Conservation (phyloP, 1,284 basidiomycete genomes). For the Ganoderma lingzhi region DNA sequence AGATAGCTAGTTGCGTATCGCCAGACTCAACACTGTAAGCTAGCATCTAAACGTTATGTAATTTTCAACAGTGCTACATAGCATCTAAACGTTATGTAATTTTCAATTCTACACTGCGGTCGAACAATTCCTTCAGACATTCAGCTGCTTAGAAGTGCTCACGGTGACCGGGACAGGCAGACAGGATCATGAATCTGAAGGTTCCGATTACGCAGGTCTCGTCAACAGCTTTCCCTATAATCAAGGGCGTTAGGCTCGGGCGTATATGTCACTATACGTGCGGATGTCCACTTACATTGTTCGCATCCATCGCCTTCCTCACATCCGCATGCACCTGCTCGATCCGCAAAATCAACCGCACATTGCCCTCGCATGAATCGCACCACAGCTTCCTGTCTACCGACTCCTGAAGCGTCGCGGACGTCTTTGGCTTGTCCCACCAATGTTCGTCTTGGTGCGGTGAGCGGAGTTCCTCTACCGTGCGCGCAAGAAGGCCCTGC, state of each 20-base stretch:
- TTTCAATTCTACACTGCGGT: background rate
- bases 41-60: too few species aligned
- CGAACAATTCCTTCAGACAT: background rate
- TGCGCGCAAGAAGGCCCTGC: constrained; percentile 8
- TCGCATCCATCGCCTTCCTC: constrained; percentile 8
- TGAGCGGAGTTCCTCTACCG: constrained; percentile 11
- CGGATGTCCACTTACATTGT: constrained; percentile 12
- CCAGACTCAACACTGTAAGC: too few species aligned
- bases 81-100: too few species aligned
- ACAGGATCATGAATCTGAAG: background rate
- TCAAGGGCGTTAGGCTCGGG: background rate
- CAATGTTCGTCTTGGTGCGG: constrained; percentile 12
- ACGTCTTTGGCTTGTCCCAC: constrained; percentile 11
- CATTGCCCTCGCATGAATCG: constrained; percentile 11
- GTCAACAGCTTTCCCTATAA: constrained; percentile 4
- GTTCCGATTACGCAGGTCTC: too few species aligned
- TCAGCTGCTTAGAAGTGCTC: background rate
- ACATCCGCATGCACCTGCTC: constrained; percentile 13
- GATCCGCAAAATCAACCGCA: constrained; percentile 14
- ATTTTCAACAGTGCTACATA: too few species aligned
- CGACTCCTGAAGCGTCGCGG: constrained; percentile 12
- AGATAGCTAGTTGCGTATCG: too few species aligned
- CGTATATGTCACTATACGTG: background rate
- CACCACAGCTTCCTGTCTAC: constrained; percentile 18
- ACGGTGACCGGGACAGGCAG: background rate